Base-by-base conservation (phyloP, 345 rosid genomes). In the Salix udensis region DNA sequence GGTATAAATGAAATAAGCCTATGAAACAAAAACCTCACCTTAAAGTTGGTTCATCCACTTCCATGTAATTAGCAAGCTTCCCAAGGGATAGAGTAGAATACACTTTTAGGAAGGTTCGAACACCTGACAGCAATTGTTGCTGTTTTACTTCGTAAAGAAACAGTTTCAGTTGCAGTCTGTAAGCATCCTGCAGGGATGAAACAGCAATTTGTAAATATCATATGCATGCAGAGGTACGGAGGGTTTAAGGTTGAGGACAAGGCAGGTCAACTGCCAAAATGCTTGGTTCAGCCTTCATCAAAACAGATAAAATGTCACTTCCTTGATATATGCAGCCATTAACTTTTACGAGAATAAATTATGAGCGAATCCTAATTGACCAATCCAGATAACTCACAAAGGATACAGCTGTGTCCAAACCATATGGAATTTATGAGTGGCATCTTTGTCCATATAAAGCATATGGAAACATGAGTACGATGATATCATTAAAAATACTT, bases 81-180 rank as follows among this genome's bases (percentile, higher is more conserved):
- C 86, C 87, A 65, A 93, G 86, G 69, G 97, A 91, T 78, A 93
- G 87, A 50, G 99, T 85, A 19, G 99, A 93, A 85, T 91, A 96
- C 30, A 92, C 93, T 79, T 92, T 93, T 58, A 96, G 86, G 88
- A 90, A 94, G n/a, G 97, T 86, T 52, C 99, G 80, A 21, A 93
- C 87, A 53, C 97, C 97, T 4, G 90, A 81, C 69, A 96, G 83
- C 76, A 96, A 83, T 81, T 92, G 97, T 61, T 96, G 99, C 84
- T 96, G 99, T 88, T 89, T 96, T 72, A 91, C 97, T 85, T 96
- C 99, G 78, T 91, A 91, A 5, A 96, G 94, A 77, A 96, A 96
- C 71, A 96, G 83, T 89, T 96, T 96, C 89, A 96, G 77, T 84
- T 96, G 98, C 80, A 91, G 91, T 82, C 95, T 89, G 80, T 96